phyloP scores from a whole-genome alignment of 2,329 filamentous ascomycete species.

The Emergomyces africanus region DNA sequence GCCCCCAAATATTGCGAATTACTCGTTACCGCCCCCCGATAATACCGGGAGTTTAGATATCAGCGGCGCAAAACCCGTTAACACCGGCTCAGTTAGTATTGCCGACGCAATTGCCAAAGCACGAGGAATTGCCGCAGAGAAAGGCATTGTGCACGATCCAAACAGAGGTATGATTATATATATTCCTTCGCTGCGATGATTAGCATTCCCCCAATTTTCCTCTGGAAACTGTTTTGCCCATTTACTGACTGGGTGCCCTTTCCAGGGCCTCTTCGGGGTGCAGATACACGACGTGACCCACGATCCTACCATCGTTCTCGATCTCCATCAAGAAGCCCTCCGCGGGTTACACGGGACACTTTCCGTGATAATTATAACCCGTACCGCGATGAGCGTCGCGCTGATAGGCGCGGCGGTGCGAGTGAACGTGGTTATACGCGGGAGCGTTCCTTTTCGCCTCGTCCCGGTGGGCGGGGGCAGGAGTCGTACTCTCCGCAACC shows the following conservation, averaged over 20 bases:
- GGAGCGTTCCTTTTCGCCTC: slow-evolving; percentile 59
- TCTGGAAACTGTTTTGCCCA: background rate
- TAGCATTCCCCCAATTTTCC: background rate
- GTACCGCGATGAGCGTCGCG: slow-evolving; percentile 74
- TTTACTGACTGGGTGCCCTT: background rate
- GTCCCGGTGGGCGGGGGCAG: slow-evolving; percentile 40
- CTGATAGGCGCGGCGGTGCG: slow-evolving; percentile 40
- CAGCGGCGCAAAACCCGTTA: slow-evolving; percentile 65
- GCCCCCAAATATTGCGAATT: slow-evolving; percentile 30
- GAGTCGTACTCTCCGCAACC: slow-evolving; percentile 49
- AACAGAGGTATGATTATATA: slow-evolving; percentile 15
- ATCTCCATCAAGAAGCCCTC: slow-evolving; percentile 55
- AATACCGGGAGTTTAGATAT: slow-evolving; percentile 64
- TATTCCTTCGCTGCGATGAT: background rate
- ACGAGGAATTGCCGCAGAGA: slow-evolving; percentile 67
- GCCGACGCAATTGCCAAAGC: slow-evolving; percentile 76
- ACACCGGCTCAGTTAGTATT: slow-evolving; percentile 69
- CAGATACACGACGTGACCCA: slow-evolving; percentile 33
- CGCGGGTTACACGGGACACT: slow-evolving; percentile 51
- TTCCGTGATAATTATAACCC: slow-evolving; percentile 68
- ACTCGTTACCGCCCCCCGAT: slow-evolving; percentile 28
- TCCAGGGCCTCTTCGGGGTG: slow-evolving; percentile 4
- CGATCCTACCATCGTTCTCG: slow-evolving; percentile 40
- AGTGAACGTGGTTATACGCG: slow-evolving; percentile 47
- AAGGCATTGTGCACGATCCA: slow-evolving; percentile 47